A percentile compares a stretch with the other conserved stretches of the same genome.
phyloP scores from a whole-genome alignment of 768 basidiomycete genomes.

The Boletus tylopilopsis region DNA sequence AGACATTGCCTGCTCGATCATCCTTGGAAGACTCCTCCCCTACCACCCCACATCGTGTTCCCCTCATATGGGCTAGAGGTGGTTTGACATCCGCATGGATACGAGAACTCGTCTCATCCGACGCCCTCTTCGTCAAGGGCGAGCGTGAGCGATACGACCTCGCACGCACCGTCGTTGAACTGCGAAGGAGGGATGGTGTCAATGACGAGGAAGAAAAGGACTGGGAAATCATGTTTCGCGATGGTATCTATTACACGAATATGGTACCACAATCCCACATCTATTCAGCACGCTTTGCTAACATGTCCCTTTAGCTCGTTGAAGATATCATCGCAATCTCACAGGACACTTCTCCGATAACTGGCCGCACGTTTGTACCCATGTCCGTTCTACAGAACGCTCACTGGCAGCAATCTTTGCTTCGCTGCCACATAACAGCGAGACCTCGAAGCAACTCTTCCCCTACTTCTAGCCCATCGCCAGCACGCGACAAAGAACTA shows the following conservation, averaged over 20 bases:
- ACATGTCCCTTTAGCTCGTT: conserved; percentile 48
- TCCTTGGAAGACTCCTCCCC: conserved; percentile 12
- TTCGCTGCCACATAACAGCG: conserved; percentile 55
- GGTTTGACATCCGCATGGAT: conserved; percentile 76
- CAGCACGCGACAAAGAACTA: conserved; percentile 54
- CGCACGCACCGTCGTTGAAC: conserved; percentile 70
- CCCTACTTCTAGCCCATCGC: conserved; percentile 36
- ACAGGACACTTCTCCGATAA: conserved; percentile 69
- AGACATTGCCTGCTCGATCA: conserved; percentile 27
- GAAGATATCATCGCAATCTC: conserved; percentile 78
- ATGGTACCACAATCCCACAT: conserved; percentile 51
- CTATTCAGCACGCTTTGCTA: background rate
- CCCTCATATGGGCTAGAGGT: conserved; percentile 68
- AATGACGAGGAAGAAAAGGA: conserved; percentile 62
- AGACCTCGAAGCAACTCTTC: conserved; percentile 26
- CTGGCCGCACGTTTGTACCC: conserved; percentile 65
- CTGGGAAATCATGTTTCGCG: conserved; percentile 66
- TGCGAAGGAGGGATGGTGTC: conserved; percentile 56
- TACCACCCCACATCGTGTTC: conserved; percentile 27
- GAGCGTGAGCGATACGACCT: conserved; percentile 81
- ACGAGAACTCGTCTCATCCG: conserved; percentile 67
- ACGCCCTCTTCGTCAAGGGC: conserved; percentile 73
- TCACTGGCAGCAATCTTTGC: conserved; percentile 73
- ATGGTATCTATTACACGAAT: conserved; percentile 81
- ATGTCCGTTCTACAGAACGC: conserved; percentile 66